Base-by-base conservation (phyloP, 164 flowering plant species). In the Annona cherimola region DNA sequence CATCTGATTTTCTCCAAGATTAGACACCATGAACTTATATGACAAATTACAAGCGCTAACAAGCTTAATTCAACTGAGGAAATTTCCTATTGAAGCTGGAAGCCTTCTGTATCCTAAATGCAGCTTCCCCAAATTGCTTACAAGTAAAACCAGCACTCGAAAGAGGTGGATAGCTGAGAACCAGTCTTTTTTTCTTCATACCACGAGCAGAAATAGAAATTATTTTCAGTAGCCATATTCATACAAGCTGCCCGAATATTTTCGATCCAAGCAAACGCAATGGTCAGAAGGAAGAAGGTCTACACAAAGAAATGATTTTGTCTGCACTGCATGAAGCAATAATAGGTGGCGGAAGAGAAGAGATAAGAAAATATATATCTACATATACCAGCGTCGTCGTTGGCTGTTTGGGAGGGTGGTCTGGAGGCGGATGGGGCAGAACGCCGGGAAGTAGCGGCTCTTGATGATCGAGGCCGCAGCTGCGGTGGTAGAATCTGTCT, bases 341-440 rank as follows among this genome's bases (percentile, higher is more conserved):
- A 50, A 50, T 50, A 50, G 9, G 11, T 50, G 3, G 9, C 14
- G 11, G 57, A 8, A 50, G 14, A 16, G 14, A 2, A 50, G 3
- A 7, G 14, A 16, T 7, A 2, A 16, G 14, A 50, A 5, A 50
- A 16, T 2, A 50, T 9, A 3, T 5, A 50, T 16, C 57, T 50
- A 16, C 57, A 50, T 50, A 26, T 26, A 26, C 35, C 35, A 26
- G 35, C 57, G 14, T 50, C 57, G 9, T 50, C 57, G 2, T 50
- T 50, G 57, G 9, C 14, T 9, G 57, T 50, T 11, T 39, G 42
- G 65, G 8, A 20, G 26, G 68, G 14, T 6, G 73, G 16, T 66
- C 69, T 74, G 7, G 69, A 63, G 54, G 50, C 55, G 0, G 84
- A 83, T 5, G 82, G 79, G 40, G 81, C 81, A 45, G 89, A 81